These are phyloP conservation scores for Mortierella sp. DNA, from an alignment of 371 early-diverging fungal species.

Conservation along the genomic window DNA sequence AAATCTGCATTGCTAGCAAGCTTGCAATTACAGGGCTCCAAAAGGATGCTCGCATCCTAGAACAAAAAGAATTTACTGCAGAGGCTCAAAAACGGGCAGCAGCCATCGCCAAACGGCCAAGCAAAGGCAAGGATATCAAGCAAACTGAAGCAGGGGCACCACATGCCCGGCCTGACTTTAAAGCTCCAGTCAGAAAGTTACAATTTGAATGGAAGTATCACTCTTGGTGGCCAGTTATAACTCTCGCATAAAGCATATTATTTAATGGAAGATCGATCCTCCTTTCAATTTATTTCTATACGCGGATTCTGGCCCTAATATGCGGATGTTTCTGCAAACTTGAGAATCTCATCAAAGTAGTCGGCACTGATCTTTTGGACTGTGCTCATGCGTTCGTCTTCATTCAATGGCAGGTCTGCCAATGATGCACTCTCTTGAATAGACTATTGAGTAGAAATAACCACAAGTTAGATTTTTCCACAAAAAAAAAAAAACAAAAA, in stretches of 20 bases:
- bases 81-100: constrained; percentile 6
- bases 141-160: not conserved
- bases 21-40: constrained; percentile 34
- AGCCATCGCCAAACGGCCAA: not conserved
- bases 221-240: constrained; percentile 65
- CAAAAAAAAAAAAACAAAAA: constrained; percentile 1
- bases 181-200: constrained; percentile 23
- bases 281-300: not conserved
- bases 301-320: constrained; percentile 7
- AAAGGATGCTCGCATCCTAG: constrained; percentile 40
- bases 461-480: not conserved
- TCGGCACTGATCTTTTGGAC: constrained; percentile 51
- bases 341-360: constrained; percentile 52
- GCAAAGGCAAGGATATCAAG: constrained; percentile 5
- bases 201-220: constrained; percentile 63
- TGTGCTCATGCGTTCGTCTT: constrained; percentile 39
- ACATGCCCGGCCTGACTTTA: not conserved
- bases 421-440: constrained; percentile 29
- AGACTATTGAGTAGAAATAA: constrained; percentile 15
- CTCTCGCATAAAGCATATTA: constrained; percentile 16
- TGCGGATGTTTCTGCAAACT: constrained; percentile 32
- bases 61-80: constrained; percentile 10
- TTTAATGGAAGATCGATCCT: too few relatives aligned
- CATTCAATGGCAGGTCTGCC: constrained; percentile 33
- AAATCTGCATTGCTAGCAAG: constrained; percentile 60